Base-by-base conservation (phyloP, 305 asterid species). In the Rubia occidens region DNA sequence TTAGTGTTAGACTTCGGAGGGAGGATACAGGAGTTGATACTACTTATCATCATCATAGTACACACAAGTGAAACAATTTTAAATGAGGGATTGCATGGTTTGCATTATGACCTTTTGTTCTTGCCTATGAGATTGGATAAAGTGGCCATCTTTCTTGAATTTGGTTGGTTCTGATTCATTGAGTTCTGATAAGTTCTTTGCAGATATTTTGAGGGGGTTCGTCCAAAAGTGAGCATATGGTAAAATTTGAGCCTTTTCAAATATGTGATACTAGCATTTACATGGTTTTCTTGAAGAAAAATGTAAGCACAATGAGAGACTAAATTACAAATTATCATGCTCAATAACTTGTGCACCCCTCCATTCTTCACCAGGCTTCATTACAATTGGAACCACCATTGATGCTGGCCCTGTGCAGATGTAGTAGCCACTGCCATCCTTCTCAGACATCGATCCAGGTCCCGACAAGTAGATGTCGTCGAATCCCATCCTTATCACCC, bases 341-440 rank as follows among this genome's bases (percentile, higher is more conserved):
- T 91, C 93, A 71, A 91, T 87, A 54, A 91, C 80, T 74, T 88
- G 97, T 67, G 95, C 97, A 74, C 91, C 97, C 77, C 84, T 86
- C 97, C 97, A 91, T 76, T 91, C 93, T 80, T 87, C 86, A 56
- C 95, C 95, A n/a, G 97, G 95, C 47, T 79, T 84, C 59, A 90
- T 74, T 14, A 84, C 78, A 21, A 87, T 72, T 0, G 97, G 97
- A 71, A 85, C 84, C 85, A 85, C 71, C 80, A 88, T 58, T 6
- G 97, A 83, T 15, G 87, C 88, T 13, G 96, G 95, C 40, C 97
- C 97, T 4, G 95, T 85, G 72, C 97, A 90, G 74, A 84, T 77
- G 59, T 87, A 90, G 66, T 85, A 87, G 32, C 84, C 95, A 37
- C 68, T 74, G 10, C 94, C 90, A 64, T 85, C 82, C 73, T 79